A percentile compares a stretch with the other conserved stretches of the same genome.
phyloP scores from a whole-genome alignment of 2,329 filamentous ascomycete species.

The Fonsecaea multimorphosa region DNA sequence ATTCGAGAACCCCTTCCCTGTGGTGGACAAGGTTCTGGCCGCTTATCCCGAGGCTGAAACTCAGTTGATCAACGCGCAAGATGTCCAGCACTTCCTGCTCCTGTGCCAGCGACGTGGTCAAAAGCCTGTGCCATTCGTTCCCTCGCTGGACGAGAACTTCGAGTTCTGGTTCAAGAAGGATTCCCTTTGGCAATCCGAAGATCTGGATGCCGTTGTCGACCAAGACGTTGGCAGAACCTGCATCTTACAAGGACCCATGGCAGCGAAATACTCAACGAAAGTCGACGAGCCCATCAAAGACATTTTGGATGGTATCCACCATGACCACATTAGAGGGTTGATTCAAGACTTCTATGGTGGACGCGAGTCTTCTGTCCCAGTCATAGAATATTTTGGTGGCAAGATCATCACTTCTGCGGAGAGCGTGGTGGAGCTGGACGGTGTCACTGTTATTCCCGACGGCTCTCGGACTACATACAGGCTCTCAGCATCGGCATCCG shows the following conservation, averaged over 20 bases:
- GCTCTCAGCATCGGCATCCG: slow-evolving; percentile 75
- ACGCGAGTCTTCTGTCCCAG: slow-evolving; percentile 75
- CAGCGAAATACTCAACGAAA: slow-evolving; percentile 85
- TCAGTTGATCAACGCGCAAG: slow-evolving; percentile 97
- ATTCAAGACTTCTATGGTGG: slow-evolving; percentile 79
- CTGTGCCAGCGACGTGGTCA: slow-evolving; percentile 90
- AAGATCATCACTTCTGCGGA: slow-evolving; percentile 73
- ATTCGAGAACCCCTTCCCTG: slow-evolving; percentile 78
- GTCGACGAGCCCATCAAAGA: slow-evolving; percentile 94
- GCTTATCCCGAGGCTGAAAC: slow-evolving; percentile 84
- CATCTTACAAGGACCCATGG: slow-evolving; percentile 93
- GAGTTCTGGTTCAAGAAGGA: slow-evolving; percentile 99
- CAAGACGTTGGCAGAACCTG: slow-evolving; percentile 96
- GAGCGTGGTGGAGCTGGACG: slow-evolving; percentile 74
- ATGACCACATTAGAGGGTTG: slow-evolving; percentile 81
- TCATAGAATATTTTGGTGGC: slow-evolving; percentile 94
- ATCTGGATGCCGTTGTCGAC: slow-evolving; percentile 90
- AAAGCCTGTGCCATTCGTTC: slow-evolving; percentile 97
- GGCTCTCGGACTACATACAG: slow-evolving; percentile 82
- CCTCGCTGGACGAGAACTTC: slow-evolving; percentile 93
- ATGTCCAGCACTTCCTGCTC: slow-evolving; percentile 94
- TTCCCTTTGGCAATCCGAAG: slow-evolving; percentile 98
- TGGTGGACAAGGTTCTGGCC: slow-evolving; percentile 78
- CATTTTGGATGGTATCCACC: slow-evolving; percentile 88
- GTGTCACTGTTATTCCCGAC: slow-evolving; percentile 82